Percentiles rank a stretch among this genome's conserved stretches.
These are phyloP conservation scores for Isochrysis galbana DNA, from an alignment of 78 protist species.

Conservation along the genomic window DNA sequence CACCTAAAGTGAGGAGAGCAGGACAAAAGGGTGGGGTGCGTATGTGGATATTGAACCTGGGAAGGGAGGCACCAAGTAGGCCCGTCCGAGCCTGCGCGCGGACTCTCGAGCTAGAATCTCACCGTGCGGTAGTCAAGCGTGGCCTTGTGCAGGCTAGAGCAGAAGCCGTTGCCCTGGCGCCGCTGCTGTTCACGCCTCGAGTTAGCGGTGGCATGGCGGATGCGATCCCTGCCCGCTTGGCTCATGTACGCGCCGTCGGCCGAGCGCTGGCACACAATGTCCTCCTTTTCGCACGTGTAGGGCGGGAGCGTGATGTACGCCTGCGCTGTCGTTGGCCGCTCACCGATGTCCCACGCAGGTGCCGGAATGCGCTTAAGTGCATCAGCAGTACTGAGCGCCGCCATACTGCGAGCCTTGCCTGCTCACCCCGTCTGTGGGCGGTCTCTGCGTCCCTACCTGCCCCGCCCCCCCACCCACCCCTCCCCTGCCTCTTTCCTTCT, in stretches of 20 bases:
- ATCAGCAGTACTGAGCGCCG: too few relatives aligned
- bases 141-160: neutral
- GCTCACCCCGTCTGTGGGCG: too few relatives aligned
- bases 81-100: too few relatives aligned
- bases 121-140: neutral
- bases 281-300: too few relatives aligned
- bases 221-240: neutral
- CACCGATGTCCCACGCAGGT: neutral
- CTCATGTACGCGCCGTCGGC: neutral
- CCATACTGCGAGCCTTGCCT: too few relatives aligned
- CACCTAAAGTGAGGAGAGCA: neutral
- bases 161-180: neutral
- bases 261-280: neutral
- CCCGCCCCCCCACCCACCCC: too few relatives aligned
- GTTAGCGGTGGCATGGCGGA: neutral
- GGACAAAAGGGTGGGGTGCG: neutral
- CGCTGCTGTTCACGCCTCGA: neutral
- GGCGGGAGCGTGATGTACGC: neutral
- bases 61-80: neutral
- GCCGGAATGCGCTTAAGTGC: too few relatives aligned
- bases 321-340: neutral
- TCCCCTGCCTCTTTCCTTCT: too few relatives aligned
- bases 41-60: neutral
- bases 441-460: too few relatives aligned
- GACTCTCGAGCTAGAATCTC: neutral